Evolutionary conservation across 805 yeast genomes (phyloP).

Genomic region (Sugiyamaella floridensis): DNA sequence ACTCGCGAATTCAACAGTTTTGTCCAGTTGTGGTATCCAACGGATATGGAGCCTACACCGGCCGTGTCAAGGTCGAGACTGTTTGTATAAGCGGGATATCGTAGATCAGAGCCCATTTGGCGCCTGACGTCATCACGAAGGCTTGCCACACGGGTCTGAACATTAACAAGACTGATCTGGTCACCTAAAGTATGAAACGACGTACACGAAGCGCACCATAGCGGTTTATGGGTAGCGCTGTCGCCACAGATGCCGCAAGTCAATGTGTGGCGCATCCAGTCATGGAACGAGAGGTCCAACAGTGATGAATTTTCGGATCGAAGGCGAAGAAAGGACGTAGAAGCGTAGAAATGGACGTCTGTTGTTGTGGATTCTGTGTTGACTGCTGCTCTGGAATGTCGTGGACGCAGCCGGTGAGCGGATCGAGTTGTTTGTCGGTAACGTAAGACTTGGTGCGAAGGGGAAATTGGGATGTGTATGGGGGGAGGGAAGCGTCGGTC

Average conservation of each 20-base stretch:
- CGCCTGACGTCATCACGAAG: slow-evolving; percentile 9
- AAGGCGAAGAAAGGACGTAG: background rate
- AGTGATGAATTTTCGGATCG: background rate
- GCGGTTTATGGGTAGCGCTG: slow-evolving; percentile 5
- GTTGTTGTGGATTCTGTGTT: too few species aligned
- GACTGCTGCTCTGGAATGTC: too few species aligned
- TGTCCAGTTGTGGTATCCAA: background rate
- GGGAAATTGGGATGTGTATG: too few species aligned
- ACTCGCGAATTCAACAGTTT: background rate
- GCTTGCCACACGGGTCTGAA: slow-evolving; percentile 12
- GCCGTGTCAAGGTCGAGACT: too few species aligned
- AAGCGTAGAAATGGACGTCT: background rate
- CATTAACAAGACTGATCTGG: slow-evolving; percentile 16
- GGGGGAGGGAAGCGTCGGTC: too few species aligned
- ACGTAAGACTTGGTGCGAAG: too few species aligned
- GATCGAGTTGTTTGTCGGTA: too few species aligned
- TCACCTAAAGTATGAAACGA: slow-evolving; percentile 11
- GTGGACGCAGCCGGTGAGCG: too few species aligned
- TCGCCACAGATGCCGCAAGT: slow-evolving; percentile 18
- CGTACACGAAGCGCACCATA: slow-evolving; percentile 19
- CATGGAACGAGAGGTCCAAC: background rate
- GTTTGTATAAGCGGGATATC: background rate
- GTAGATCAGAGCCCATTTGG: slow-evolving; percentile 2
- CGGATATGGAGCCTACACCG: too few species aligned
- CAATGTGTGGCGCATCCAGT: background rate